Percentiles rank a stretch among this genome's conserved stretches.
These are phyloP conservation scores for Helenozyma rhizophorensis DNA, from an alignment of 805 yeast species.

Conservation along the genomic window DNA sequence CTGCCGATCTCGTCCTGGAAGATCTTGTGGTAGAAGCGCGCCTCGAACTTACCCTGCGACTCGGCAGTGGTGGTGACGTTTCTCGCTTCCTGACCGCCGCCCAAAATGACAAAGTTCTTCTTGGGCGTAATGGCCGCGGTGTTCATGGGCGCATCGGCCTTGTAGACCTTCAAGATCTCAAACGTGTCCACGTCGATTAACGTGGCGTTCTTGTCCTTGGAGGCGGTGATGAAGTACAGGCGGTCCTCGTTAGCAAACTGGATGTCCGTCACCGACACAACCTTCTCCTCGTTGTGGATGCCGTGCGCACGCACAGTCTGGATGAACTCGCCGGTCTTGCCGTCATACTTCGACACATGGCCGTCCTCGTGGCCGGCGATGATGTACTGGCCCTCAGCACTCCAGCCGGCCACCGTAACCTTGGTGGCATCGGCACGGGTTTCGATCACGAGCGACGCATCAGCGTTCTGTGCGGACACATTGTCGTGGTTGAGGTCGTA, in stretches of 20 bases:
- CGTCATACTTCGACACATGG: slow-evolving; percentile 71
- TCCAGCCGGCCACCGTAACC: slow-evolving; percentile 84
- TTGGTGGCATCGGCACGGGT: slow-evolving; percentile 57
- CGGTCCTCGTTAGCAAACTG: slow-evolving; percentile 79
- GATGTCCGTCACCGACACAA: slow-evolving; percentile 64
- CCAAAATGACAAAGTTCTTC: slow-evolving; percentile 87
- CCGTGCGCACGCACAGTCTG: slow-evolving; percentile 66
- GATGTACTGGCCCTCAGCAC: slow-evolving; percentile 67
- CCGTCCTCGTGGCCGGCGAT: slow-evolving; percentile 91
- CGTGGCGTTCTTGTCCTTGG: slow-evolving; percentile 84
- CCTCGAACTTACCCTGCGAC: slow-evolving; percentile 93
- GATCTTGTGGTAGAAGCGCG: slow-evolving; percentile 91
- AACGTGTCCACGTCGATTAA: slow-evolving; percentile 76
- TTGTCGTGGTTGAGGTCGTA: slow-evolving; percentile 55
- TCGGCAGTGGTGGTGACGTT: slow-evolving; percentile 97
- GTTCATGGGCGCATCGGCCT: slow-evolving; percentile 91
- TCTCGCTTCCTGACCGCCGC: slow-evolving; percentile 99
- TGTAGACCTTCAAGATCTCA: slow-evolving; percentile 65
- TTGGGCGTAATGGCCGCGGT: slow-evolving; percentile 91
- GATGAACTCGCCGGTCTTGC: slow-evolving; percentile 66
- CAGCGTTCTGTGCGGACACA: slow-evolving; percentile 41
- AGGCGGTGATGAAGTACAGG: slow-evolving; percentile 87
- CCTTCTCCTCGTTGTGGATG: slow-evolving; percentile 46
- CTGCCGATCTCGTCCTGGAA: slow-evolving; percentile 96
- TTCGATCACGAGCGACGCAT: slow-evolving; percentile 56